Evolutionary conservation across 2,329 filamentous ascomycete species (phyloP), one percentile per base, ranked within the genome.

Genomic region (Colletotrichum neosansevieriae): DNA sequence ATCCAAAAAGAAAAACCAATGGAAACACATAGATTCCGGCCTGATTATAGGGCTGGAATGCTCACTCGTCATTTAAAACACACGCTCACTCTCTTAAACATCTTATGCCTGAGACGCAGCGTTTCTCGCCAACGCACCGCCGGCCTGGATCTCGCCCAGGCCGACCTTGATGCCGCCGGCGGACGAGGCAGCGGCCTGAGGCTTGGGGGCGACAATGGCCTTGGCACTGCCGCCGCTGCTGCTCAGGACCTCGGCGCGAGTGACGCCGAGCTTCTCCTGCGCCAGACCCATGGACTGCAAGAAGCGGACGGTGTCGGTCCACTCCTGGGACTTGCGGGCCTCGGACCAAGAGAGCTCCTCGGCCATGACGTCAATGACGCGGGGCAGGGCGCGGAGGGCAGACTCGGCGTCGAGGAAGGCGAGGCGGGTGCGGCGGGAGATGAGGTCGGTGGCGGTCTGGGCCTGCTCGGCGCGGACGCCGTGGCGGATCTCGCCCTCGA

Each of bases 371-470:
- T 93, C 91, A 71, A 94, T 91, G 63, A 94, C 88, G 19, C 79
- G 81, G 7, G 91, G 91, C 17, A 94, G 84, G 1, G 90, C 87
- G 75, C 91, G 87, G 11, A 93, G 84, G 0, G 91, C 89, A 29
- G 89, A 89, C 75, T 92, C 87, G 1, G 90, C 90, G 77, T 94
- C 92, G 71, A 94, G 80, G 82, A 94, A 94, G n/a, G 91, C 90
- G 50, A 94, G 82, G 62, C 91, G 86, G 49, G 89, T 93, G 63
- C 91, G 85, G 63, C 91, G 88, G 15, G 91, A 89, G 64, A 94
- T 85, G 40, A 93, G 86, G 75, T 94, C 91, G 51, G 90, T 86
- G 2, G 90, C 90, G 3, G 89, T 92, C 77, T 92, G 89, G 2
- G 91, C 91, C 67, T 92, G 90, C 79, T 94, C 91, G 75, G 91